A percentile compares a stretch with the other conserved stretches of the same genome.
Conservation (phyloP, 768 basidiomycete genomes). For the Botryobasidium botryosum region DNA sequence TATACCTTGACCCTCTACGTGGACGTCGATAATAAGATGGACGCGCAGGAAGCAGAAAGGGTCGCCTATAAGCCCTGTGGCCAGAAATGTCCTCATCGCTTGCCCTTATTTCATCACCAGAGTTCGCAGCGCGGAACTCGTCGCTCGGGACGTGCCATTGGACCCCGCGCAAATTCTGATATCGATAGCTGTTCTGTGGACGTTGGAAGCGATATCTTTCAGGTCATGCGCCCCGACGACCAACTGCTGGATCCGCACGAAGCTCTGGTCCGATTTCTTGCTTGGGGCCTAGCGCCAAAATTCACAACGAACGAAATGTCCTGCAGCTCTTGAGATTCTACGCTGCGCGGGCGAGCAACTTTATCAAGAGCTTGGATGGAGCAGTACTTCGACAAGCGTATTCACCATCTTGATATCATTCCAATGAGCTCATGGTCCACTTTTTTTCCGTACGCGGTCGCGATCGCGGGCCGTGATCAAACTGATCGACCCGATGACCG, state of each 20-base stretch:
- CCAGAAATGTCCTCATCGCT: too few relatives aligned
- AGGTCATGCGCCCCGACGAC: too few relatives aligned
- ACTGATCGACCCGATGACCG: not conserved
- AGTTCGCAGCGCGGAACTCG: too few relatives aligned
- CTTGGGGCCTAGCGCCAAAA: not conserved
- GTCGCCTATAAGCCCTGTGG: too few relatives aligned
- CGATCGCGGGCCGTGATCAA: not conserved
- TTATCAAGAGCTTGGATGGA: not conserved
- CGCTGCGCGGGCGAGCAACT: not conserved
- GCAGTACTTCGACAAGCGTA: not conserved
- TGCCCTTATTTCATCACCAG: too few relatives aligned
- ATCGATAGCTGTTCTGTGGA: too few relatives aligned
- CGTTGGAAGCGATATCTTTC: too few relatives aligned
- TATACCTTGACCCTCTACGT: slow-evolving; percentile 1
- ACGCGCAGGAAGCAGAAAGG: not conserved
- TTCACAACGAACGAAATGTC: not conserved
- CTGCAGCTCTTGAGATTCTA: not conserved
- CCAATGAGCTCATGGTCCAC: not conserved
- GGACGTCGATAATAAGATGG: not conserved
- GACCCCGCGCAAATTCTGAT: too few relatives aligned
- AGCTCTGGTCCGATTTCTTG: too few relatives aligned
- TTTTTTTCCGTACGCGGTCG: not conserved
- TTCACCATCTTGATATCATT: not conserved
- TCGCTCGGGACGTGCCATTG: too few relatives aligned
- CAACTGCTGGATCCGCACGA: too few relatives aligned